Percentiles rank a stretch among this genome's conserved stretches.
phyloP scores from a whole-genome alignment of 352 stramenopile species.

The Phytophthora agathidicida region DNA sequence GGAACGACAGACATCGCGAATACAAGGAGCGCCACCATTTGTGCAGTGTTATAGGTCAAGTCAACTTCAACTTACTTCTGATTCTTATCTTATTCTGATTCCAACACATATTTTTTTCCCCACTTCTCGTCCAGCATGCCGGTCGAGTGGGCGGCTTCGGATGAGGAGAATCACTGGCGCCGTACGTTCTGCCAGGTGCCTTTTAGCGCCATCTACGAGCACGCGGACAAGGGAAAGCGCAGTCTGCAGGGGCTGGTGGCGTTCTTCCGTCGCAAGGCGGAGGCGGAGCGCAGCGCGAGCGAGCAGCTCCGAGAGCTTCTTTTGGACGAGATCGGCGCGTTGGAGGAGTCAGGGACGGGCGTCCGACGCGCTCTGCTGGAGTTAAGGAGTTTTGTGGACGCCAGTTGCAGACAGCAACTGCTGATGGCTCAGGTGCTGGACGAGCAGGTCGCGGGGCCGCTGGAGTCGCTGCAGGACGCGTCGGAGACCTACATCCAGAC shows the following conservation, averaged over 20 bases:
- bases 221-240: constrained; percentile 78
- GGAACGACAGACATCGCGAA: constrained; percentile 22
- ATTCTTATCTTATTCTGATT: constrained; percentile 8
- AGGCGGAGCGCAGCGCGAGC: constrained; percentile 61
- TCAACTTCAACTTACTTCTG: constrained; percentile 21
- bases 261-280: constrained; percentile 76
- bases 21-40: constrained; percentile 17
- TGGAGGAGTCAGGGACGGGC: constrained; percentile 75
- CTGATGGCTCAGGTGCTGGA: constrained; percentile 79
- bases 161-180: constrained; percentile 86
- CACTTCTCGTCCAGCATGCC: constrained; percentile 5
- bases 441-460: constrained; percentile 79
- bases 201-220: constrained; percentile 78
- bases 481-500: constrained; percentile 84
- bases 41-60: too few relatives aligned
- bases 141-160: constrained; percentile 37
- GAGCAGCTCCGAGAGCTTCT: constrained; percentile 69
- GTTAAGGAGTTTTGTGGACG: constrained; percentile 66
- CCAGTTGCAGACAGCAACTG: constrained; percentile 68
- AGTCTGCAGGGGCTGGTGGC: constrained; percentile 72
- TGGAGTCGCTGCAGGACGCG: constrained; percentile 77
- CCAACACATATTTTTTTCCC: constrained; percentile 5
- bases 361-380: constrained; percentile 66
- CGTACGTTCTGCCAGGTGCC: constrained; percentile 90
- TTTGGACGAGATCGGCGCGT: constrained; percentile 49